phyloP scores from a whole-genome alignment of 176 grass and related monocot genomes.

The Carex kokanica region DNA sequence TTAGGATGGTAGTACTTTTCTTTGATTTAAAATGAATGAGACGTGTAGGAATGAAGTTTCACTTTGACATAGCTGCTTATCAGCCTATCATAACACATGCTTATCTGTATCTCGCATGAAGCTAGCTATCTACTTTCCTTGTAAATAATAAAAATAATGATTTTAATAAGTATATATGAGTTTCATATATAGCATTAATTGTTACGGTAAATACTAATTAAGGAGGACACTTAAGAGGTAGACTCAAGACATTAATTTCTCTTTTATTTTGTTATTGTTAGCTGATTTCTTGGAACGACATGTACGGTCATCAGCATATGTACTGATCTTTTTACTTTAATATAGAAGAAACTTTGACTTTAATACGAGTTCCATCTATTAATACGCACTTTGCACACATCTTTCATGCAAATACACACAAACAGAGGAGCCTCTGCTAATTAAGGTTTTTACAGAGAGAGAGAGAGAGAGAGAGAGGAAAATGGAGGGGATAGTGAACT shows the following conservation, averaged over 20 bases:
- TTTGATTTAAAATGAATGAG: neutral
- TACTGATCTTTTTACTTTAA: neutral
- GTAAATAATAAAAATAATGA: neutral
- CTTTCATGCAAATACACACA: neutral
- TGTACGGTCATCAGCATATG: too few relatives aligned
- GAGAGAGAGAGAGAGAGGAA: neutral
- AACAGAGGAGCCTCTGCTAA: neutral
- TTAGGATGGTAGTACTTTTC: neutral
- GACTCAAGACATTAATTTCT: too few relatives aligned
- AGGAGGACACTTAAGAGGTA: too few relatives aligned
- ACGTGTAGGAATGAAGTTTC: neutral
- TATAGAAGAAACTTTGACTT: neutral
- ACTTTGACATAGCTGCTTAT: slow-evolving; percentile 15
- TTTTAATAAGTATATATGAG: neutral
- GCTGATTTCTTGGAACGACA: too few relatives aligned
- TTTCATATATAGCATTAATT: too few relatives aligned
- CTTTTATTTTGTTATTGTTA: too few relatives aligned
- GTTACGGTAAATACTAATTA: too few relatives aligned
- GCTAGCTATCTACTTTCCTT: neutral
- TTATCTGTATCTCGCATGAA: neutral
- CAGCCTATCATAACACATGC: neutral
- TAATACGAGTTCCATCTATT: neutral
- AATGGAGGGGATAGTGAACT: slow-evolving; percentile 42
- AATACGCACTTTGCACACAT: neutral
- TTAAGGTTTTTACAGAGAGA: neutral